Evolutionary conservation across 1,284 basidiomycete species (phyloP), one percentile per base, ranked within the genome.

Genomic region (Trametes versicolor): DNA sequence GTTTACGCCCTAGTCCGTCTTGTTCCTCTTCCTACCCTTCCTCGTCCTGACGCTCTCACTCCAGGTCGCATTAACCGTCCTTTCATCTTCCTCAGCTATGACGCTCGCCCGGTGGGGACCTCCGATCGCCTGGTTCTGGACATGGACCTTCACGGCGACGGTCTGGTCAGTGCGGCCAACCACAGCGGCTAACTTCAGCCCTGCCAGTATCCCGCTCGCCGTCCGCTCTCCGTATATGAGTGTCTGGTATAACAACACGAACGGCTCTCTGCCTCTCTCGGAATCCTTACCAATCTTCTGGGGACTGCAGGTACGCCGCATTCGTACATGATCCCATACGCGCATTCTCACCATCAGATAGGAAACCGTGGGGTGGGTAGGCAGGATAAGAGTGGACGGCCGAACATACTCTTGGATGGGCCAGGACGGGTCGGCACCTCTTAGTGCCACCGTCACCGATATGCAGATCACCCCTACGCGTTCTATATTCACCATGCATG

Each of bases 331-430:
- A 17, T 9, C 17, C 8, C 0, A 13, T 13, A 19, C 10, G n/a
- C 41, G 21, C 17, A 55, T 25, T 5, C 4, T 23, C 36, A n/a
- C 19, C n/a, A 4, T 2, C 5, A 0, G 4, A 32, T 9, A 63
- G 61, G 21, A 21, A 0, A 47, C 50, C 19, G 49, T 64, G n/a
- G 72, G 66, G 7, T 72, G 71, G 71, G 57, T 58, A 19, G 73
- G 73, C 21, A 62, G 62, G 27, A 59, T 73, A 15, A 65, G 70
- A 29, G 64, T 74, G 4, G 73, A 74, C 58, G 60, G 65, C 6
- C 34, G 39, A 12, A 65, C 63, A 10, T 74, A 68, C 50, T 27
- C 50, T 45, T 73, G 72, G 72, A 54, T 70, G 32, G 72, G 72
- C 7, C 8, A 36, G 25, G 57, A 63, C 41, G 8, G 25, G 15